Evolutionary conservation across 2,329 filamentous ascomycete species (phyloP), one percentile per base, ranked within the genome.

Genomic region (Verticillium nonalfalfae): DNA sequence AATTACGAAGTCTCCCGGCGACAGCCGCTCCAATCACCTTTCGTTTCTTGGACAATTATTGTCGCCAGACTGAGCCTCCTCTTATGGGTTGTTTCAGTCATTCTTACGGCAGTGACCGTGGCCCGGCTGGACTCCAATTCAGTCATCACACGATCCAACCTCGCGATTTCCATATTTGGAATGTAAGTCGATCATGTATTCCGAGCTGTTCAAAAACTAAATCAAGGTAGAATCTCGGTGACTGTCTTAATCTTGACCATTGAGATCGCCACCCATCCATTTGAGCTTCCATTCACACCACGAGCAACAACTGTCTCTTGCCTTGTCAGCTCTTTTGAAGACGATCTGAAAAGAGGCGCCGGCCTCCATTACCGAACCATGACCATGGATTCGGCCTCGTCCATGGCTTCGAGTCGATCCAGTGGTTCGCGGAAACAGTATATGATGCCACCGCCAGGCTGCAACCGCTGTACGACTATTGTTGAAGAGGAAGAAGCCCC

Each of bases 1-100:
- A 67, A 68, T 10, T 64, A 67, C 36, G 58, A 63, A 9, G 66
- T 70, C 45, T 59, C 65, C 33, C 66, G 66, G 14, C 59, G 62
- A 1, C 68, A 68, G 9, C 60, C 67, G 2, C 63, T 68, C 13
- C 68, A 69, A n/a, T 67, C 71, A 18, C 69, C 69, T 6, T 65
- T 75, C 7, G 71, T 75, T 39, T 69, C 72, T 7, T 70, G 67
- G 61, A 66, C 69, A 36, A 62, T 69, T 54, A 66, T 74, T 31
- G 59, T 71, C 4, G 69, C 70, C 0, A 67, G 71, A 0, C 66
- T 72, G 15, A 68, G 67, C 0, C 56, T 67, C 1, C 63, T 69
- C 0, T 60, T 72, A 9, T 76, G 74, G 74, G 57, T 65, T 0
- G 64, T 68, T 1, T 65, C 71, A 0, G 58, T 70, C 7, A 64